Base-by-base conservation (phyloP, 805 yeast genomes). In the Kazachstania viticola region DNA sequence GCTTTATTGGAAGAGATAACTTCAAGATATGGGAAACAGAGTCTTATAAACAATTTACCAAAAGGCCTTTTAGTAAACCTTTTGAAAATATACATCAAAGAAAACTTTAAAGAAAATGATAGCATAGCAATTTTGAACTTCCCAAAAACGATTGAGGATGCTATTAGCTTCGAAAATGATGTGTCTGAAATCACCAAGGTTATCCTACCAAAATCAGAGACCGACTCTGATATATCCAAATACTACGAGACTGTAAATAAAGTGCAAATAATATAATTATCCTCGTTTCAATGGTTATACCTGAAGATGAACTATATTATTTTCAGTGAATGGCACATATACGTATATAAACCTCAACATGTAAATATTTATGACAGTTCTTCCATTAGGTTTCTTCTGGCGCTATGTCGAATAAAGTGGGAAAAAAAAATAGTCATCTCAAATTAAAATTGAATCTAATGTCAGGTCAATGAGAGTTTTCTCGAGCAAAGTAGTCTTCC, bases 161-260 rank as follows among this genome's bases (percentile, higher is more conserved):
- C 83, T 3, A 69, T 75, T 32, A 73, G 71, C 44, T 80, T 80
- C 40, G 91, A 80, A 49, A 79, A 74, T 42, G 82, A 78, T 36
- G 64, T 79, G 17, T 67, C 75, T 2, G 65, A 66, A 8, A 54
- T 68, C 30, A 51, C 61, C 35, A 61, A 64, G 30, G 32, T 73
- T 25, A 52, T 37, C 40, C 36, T 41, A 17, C 41, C 46, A n/a
- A 41, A 37, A 19, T 26, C 31, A 4, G 24, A 38, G 3, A 50
- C 32, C 3, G 68, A 63, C 17, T 39, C 58, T 5, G 73, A 73
- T 36, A 66, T 78, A 11, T 60, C 68, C 28, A 73, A 72, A 26
- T 80, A 80, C 53, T 79, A 75, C 47, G 65, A 68, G 9, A 75
- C 82, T 14, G 87, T 80, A 12, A 65, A 68, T 32, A 79, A 76